Evolutionary conservation across 768 basidiomycete genomes (phyloP).

Genomic region (Mycena capillaripes): DNA sequence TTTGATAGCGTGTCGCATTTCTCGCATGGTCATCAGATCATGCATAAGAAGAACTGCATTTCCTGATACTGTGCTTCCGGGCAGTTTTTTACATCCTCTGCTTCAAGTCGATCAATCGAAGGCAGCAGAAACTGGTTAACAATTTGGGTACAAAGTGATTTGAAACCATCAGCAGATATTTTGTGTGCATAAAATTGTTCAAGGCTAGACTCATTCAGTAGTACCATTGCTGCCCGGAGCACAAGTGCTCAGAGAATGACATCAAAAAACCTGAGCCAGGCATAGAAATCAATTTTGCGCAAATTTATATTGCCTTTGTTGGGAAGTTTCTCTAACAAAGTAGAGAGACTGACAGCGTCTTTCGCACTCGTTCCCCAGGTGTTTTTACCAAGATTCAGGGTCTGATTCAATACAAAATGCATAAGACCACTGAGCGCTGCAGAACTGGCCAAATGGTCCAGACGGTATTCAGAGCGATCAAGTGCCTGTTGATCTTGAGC

Average conservation of each 20-base stretch:
- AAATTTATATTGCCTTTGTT: slow-evolving; percentile 23
- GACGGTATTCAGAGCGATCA: slow-evolving; percentile 13
- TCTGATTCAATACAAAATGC: slow-evolving; percentile 25
- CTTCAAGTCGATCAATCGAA: background rate
- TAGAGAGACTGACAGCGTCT: slow-evolving; percentile 15
- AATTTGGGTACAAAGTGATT: background rate
- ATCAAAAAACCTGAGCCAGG: slow-evolving; percentile 28
- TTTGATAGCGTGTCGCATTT: background rate
- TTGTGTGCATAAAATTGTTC: background rate
- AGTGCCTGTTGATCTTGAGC: slow-evolving; percentile 25
- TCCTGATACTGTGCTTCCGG: background rate
- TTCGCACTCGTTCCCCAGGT: slow-evolving; percentile 9
- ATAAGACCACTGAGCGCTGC: slow-evolving; percentile 16
- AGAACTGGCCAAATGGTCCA: slow-evolving; percentile 30
- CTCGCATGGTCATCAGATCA: background rate
- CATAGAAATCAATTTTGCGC: slow-evolving; percentile 28
- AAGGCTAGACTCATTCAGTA: background rate
- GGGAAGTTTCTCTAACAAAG: slow-evolving; percentile 3
- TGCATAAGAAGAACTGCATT: background rate
- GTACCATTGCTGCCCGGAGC: background rate
- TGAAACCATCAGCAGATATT: background rate
- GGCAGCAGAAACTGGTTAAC: background rate
- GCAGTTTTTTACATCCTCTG: background rate
- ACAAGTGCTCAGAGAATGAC: background rate
- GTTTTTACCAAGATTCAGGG: slow-evolving; percentile 22